Conservation (phyloP, 805 yeast species). For the Kurtzmaniella cleridarum region DNA sequence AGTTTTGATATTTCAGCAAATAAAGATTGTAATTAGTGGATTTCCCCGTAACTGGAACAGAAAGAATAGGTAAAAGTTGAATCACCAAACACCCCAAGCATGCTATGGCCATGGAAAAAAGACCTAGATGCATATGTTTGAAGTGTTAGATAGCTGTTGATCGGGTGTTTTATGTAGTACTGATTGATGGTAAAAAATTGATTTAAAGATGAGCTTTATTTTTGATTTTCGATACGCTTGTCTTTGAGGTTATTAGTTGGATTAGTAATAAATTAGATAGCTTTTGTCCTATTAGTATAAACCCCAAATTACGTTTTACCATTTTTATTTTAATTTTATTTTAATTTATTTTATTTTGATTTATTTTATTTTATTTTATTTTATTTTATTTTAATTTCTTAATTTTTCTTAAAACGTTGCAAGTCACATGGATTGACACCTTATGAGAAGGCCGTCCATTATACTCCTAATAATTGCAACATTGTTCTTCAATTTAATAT, state of each 20-base stretch:
- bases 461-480: not conserved
- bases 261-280: too few relatives aligned
- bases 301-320: too few relatives aligned
- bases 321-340: too few relatives aligned
- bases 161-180: not conserved
- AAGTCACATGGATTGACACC: not conserved
- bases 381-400: not conserved
- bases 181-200: too few relatives aligned
- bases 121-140: constrained; percentile 23
- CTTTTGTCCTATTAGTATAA: too few relatives aligned
- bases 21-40: constrained; percentile 17
- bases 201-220: too few relatives aligned
- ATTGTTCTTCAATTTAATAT: not conserved
- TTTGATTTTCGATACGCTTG: too few relatives aligned
- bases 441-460: not conserved
- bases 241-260: too few relatives aligned
- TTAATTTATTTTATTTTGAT: too few relatives aligned
- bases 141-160: not conserved
- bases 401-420: not conserved
- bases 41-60: constrained; percentile 37
- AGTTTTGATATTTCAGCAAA: constrained; percentile 26
- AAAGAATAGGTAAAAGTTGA: constrained; percentile 35
- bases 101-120: constrained; percentile 22
- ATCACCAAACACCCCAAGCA: constrained; percentile 26
- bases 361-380: too few relatives aligned